phyloP scores from a whole-genome alignment of 2,329 filamentous ascomycete genomes.

The Hymenoscyphus occultus region DNA sequence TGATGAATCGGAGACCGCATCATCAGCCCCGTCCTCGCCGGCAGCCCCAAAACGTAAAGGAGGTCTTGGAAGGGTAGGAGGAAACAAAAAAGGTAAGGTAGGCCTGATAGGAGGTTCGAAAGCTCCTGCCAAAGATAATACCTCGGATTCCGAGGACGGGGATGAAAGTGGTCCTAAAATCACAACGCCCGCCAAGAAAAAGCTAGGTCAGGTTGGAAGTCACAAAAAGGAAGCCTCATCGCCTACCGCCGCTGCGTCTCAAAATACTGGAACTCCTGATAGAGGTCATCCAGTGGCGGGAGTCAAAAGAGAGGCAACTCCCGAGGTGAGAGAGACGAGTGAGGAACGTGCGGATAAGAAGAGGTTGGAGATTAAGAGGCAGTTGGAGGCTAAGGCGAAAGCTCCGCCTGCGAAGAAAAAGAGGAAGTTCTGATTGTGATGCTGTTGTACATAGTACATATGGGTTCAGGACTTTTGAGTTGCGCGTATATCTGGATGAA shows the following conservation, averaged over 20 bases:
- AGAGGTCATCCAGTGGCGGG: conserved; percentile 19
- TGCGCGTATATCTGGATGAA: background rate
- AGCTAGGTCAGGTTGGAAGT: conserved; percentile 28
- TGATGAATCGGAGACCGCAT: background rate
- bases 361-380: conserved; percentile 29
- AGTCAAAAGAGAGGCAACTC: conserved; percentile 20
- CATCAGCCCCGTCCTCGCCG: background rate
- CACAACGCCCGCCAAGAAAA: conserved; percentile 21
- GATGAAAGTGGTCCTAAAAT: background rate
- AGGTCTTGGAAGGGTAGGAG: conserved; percentile 31
- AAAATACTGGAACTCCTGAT: conserved; percentile 4
- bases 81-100: conserved; percentile 26
- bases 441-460: background rate
- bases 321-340: conserved; percentile 30
- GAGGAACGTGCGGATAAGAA: conserved; percentile 35
- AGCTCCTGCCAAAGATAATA: background rate
- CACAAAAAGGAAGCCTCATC: conserved; percentile 9
- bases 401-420: conserved; percentile 36
- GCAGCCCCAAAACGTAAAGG: conserved; percentile 20
- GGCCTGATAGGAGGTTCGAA: conserved; percentile 17
- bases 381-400: conserved; percentile 35
- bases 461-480: background rate
- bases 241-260: background rate
- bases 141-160: conserved; percentile 6
- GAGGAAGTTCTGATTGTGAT: conserved; percentile 33